A percentile compares a stretch with the other conserved stretches of the same genome.
Conservation (phyloP, 179 eudicot genomes). For the Patellifolia procumbens region DNA sequence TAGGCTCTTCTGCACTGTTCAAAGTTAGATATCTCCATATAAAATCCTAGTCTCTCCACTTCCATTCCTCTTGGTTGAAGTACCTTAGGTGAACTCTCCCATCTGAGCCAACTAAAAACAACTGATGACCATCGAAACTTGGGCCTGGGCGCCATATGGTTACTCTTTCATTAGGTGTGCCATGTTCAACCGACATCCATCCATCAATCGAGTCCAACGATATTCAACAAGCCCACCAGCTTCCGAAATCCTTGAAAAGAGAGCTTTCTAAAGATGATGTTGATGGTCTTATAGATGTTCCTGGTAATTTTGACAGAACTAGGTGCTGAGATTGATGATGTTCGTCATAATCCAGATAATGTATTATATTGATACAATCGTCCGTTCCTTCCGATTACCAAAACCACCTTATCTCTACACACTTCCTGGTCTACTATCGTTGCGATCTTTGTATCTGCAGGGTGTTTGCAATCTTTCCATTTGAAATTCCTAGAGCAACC, state of each 20-base stretch:
- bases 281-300: slow-evolving; percentile 65
- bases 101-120: slow-evolving; percentile 74
- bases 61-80: slow-evolving; percentile 56
- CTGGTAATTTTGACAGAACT: slow-evolving; percentile 62
- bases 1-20: slow-evolving; percentile 28
- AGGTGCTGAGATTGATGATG: slow-evolving; percentile 80
- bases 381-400: slow-evolving; percentile 63
- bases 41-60: slow-evolving; percentile 68
- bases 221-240: slow-evolving; percentile 80
- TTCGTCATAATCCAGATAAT: slow-evolving; percentile 71
- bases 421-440: slow-evolving; percentile 81
- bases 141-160: slow-evolving; percentile 72
- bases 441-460: slow-evolving; percentile 62
- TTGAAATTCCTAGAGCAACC: slow-evolving; percentile 75
- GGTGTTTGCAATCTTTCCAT: slow-evolving; percentile 83
- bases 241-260: slow-evolving; percentile 69
- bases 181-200: slow-evolving; percentile 90
- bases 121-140: slow-evolving; percentile 48
- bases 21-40: slow-evolving; percentile 20
- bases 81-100: slow-evolving; percentile 71
- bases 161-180: slow-evolving; percentile 59
- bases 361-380: slow-evolving; percentile 74
- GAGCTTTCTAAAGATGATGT: slow-evolving; percentile 53
- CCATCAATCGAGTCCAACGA: slow-evolving; percentile 65
- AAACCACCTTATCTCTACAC: slow-evolving; percentile 65